Evolutionary conservation across 352 stramenopile species (phyloP).

Genomic region (Pythium inflatum): DNA sequence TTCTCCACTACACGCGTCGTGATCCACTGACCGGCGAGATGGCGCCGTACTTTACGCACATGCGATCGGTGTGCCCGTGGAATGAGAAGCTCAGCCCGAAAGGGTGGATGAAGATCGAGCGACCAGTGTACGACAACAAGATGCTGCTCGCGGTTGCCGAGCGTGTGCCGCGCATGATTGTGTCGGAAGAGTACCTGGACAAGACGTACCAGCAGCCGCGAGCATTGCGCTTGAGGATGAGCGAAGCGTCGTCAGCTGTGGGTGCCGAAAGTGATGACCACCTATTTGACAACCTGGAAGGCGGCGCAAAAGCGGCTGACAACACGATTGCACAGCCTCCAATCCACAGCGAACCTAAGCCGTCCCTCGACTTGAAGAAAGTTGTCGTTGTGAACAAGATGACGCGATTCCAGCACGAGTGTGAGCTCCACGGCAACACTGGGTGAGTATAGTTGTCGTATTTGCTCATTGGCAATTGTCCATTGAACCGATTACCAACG

Average conservation of each 20-base stretch:
- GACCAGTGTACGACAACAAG: slow-evolving; percentile 90
- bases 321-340: slow-evolving; percentile 36
- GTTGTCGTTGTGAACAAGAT: slow-evolving; percentile 89
- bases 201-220: slow-evolving; percentile 70
- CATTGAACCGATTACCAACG: too few relatives aligned
- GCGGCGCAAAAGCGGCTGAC: too few relatives aligned
- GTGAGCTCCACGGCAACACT: slow-evolving; percentile 77
- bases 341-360: slow-evolving; percentile 48
- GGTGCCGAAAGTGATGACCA: slow-evolving; percentile 27
- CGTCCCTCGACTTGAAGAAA: slow-evolving; percentile 71
- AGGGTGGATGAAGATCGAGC: slow-evolving; percentile 88
- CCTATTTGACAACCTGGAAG: too few relatives aligned
- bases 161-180: slow-evolving; percentile 86
- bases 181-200: slow-evolving; percentile 88
- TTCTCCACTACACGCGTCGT: slow-evolving; percentile 85
- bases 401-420: slow-evolving; percentile 87
- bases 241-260: slow-evolving; percentile 1
- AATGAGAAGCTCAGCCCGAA: slow-evolving; percentile 90
- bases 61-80: slow-evolving; percentile 90
- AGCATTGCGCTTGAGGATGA: slow-evolving; percentile 26
- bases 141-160: slow-evolving; percentile 84
- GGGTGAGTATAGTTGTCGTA: slow-evolving; percentile 44
- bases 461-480: too few relatives aligned
- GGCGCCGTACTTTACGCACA: slow-evolving; percentile 87
- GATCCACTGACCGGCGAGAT: slow-evolving; percentile 75